Base-by-base conservation (phyloP, 2,329 filamentous ascomycete species). In the Blastomyces emzantsi region DNA sequence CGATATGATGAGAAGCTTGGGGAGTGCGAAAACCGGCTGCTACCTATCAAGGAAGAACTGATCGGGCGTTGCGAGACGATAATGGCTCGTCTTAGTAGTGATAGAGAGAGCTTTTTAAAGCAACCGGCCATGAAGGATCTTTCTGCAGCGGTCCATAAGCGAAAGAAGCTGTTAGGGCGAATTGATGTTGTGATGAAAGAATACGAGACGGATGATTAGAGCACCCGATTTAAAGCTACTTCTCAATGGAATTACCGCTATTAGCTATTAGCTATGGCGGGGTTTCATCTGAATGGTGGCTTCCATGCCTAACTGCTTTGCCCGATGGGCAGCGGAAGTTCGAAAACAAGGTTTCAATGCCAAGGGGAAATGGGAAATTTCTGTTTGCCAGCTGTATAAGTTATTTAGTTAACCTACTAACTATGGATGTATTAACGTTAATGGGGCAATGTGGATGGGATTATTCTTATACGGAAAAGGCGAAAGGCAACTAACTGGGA, bases 1-100 rank as follows among this genome's bases (percentile, higher is more conserved):
- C 71, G 70, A 6, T 80, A 82, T 36, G 69, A 74, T 36, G 68
- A 72, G 33, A 73, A 76, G 19, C 75, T 78, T 59, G 67, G 72
- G 45, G 57, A 73, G 30, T 72, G 71, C 60, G 66, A 67, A 47
- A 67, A 71, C 54, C 70, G 73, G 55, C 70, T 75, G 64, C 58
- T 68, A 9, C 64, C 67, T 3, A 67, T 75, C 19, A 70, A 69
- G 63, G 63, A 70, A 30, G 69, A 73, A 15, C 70, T 76, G 61
- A 64, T 67, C 15, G 65, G 70, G 8, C 66, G 74, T 36, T 74
- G 71, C 56, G 67, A 70, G 60, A 68, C 68, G n/a, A 59, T 76
- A n/a, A 69, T 72, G 51, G 66, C 66, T 60, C 70, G 70, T 22
- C 60, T 75, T 55, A 66, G 72, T 55, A 68, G 68, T 30, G 66